Percentiles rank a stretch among this genome's conserved stretches.
Conservation (phyloP, 2,329 filamentous ascomycete species). For the Cladosporium velox region DNA sequence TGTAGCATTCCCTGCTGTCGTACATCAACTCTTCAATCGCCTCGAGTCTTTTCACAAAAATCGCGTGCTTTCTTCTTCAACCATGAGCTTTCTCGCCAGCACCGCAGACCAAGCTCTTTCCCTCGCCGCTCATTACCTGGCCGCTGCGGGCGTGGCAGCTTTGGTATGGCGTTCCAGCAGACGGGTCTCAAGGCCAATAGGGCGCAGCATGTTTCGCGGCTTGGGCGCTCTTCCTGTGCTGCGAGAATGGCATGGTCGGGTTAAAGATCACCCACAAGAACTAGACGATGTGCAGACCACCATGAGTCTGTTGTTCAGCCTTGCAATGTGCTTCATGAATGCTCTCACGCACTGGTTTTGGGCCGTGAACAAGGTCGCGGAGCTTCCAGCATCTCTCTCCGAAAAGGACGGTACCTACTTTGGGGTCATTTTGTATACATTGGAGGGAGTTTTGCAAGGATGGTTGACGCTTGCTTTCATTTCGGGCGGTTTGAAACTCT, state of each 20-base stretch:
- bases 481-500: not conserved
- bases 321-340: not conserved
- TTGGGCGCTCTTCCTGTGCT: not conserved
- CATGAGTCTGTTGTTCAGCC: not conserved
- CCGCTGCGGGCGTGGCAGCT: not conserved
- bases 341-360: not conserved
- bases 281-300: not conserved
- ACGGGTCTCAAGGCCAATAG: not conserved
- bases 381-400: not conserved
- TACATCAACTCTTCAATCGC: not conserved
- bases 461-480: not conserved
- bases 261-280: not conserved
- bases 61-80: not conserved
- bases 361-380: not conserved
- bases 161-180: not conserved
- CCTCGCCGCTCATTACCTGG: not conserved
- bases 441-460: not conserved
- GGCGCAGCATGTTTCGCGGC: not conserved
- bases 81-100: not conserved
- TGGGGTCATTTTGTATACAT: not conserved
- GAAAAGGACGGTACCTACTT: not conserved
- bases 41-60: too few species aligned
- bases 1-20: not conserved
- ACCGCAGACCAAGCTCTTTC: not conserved
- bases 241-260: not conserved